Percentiles rank a stretch among this genome's conserved stretches.
These are phyloP conservation scores for Penicillium sp. DNA, from an alignment of 2,329 filamentous ascomycete species.

Conservation along the genomic window DNA sequence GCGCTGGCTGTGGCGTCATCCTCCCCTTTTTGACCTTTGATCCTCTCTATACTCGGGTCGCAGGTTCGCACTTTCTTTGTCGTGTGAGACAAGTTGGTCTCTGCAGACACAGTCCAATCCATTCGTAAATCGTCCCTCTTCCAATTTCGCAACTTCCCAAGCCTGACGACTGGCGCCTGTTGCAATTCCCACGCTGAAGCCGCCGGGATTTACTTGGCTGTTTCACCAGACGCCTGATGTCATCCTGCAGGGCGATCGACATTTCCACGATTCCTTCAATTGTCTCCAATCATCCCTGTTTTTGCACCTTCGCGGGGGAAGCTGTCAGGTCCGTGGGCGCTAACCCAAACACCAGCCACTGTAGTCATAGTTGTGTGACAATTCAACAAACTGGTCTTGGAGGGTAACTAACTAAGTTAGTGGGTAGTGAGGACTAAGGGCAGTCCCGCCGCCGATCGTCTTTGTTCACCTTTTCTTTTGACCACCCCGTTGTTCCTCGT, in stretches of 20 bases:
- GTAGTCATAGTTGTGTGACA: conserved; percentile 28
- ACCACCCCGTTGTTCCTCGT: not conserved
- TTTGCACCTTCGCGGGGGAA: conserved; percentile 14
- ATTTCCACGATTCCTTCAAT: conserved; percentile 31
- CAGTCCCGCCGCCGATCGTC: conserved; percentile 19
- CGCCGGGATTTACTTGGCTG: conserved; percentile 20
- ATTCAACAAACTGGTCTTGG: conserved; percentile 1
- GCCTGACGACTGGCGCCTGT: not conserved
- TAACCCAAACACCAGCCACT: conserved; percentile 30
- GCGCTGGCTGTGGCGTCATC: not conserved
- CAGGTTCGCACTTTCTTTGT: not conserved
- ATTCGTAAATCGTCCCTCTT: not conserved
- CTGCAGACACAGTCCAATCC: not conserved
- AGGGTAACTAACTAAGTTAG: not conserved
- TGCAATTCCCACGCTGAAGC: conserved; percentile 17
- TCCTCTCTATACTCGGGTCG: not conserved
- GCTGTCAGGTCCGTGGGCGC: conserved; percentile 17
- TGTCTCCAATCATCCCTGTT: conserved; percentile 32
- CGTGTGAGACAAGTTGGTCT: not conserved
- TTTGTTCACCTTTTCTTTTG: conserved; percentile 13
- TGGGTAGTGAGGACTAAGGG: not conserved
- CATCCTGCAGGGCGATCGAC: conserved; percentile 32
- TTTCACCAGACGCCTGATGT: conserved; percentile 44
- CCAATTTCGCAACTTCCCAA: not conserved
- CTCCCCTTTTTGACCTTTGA: not conserved